Percentiles rank a stretch among this genome's conserved stretches.
These are phyloP conservation scores for Hymenoscyphus occultus DNA, from an alignment of 2,329 filamentous ascomycete species.

Conservation along the genomic window DNA sequence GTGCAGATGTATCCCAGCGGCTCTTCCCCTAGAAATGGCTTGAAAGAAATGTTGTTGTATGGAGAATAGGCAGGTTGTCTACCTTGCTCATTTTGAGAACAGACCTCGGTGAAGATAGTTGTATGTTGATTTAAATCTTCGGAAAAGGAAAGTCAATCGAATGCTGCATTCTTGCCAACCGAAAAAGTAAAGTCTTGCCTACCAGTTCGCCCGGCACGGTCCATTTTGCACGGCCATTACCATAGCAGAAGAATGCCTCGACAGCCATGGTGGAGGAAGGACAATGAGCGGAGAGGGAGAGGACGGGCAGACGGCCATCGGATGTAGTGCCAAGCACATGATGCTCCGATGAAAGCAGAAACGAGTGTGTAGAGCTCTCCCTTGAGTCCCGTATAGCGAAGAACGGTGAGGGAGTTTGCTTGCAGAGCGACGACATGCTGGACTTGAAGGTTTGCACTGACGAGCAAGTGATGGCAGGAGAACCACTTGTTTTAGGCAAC, in stretches of 20 bases:
- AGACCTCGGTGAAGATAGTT: too few relatives aligned
- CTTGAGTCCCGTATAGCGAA: not conserved
- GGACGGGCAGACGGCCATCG: not conserved
- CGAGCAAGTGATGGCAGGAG: not conserved
- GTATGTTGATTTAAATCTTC: not conserved
- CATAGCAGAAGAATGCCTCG: not conserved
- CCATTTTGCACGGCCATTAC: not conserved
- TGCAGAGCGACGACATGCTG: not conserved
- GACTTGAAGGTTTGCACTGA: not conserved
- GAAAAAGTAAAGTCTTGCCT: not conserved
- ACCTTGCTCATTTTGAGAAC: too few relatives aligned
- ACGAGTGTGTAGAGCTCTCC: not conserved
- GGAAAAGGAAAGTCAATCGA: not conserved
- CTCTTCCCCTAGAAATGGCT: too few relatives aligned
- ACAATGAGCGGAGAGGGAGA: not conserved
- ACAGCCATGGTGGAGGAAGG: not conserved
- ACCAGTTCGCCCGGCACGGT: too few relatives aligned
- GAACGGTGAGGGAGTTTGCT: not conserved
- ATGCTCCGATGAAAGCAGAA: not conserved
- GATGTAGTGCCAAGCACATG: not conserved
- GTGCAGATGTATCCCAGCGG: too few relatives aligned
- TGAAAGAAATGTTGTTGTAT: too few relatives aligned
- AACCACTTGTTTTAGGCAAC: constrained; percentile 3
- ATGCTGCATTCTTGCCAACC: not conserved
- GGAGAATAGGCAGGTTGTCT: too few relatives aligned